Percentiles rank a stretch among this genome's conserved stretches.
These are phyloP conservation scores for Phoenix dactylifera DNA, from an alignment of 176 grass and related monocot genomes.

Conservation along the genomic window DNA sequence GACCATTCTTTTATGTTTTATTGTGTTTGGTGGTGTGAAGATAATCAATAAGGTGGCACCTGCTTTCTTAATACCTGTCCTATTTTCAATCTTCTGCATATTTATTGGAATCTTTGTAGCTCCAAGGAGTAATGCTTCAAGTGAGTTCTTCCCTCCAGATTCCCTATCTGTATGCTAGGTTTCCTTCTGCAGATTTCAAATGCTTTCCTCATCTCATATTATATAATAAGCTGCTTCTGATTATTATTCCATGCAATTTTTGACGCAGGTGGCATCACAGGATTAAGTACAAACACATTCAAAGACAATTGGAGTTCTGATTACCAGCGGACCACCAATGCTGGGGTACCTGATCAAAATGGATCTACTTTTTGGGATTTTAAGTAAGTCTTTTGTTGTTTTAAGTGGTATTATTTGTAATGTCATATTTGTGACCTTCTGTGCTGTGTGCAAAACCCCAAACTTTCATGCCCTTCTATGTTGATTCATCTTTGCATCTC, in stretches of 20 bases:
- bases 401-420: not conserved
- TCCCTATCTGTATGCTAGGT: conserved; percentile 11
- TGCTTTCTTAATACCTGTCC: conserved; percentile 85
- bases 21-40: conserved; percentile 99
- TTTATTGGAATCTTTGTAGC: conserved; percentile 90
- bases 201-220: too few relatives aligned
- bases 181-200: not conserved
- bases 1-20: conserved; percentile 86
- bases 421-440: too few relatives aligned
- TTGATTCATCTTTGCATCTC: too few relatives aligned
- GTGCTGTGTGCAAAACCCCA: too few relatives aligned
- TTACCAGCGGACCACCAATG: conserved; percentile 93
- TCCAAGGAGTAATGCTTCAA: conserved; percentile 65
- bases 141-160: conserved; percentile 35
- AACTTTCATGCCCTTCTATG: too few relatives aligned
- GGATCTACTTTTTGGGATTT: conserved; percentile 95
- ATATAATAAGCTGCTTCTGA: too few relatives aligned
- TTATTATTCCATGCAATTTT: too few relatives aligned
- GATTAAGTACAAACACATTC: conserved; percentile 69
- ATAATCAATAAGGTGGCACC: conserved; percentile 96
- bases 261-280: conserved; percentile 64
- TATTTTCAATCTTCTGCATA: conserved; percentile 90
- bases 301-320: conserved; percentile 81
- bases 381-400: conserved; percentile 52
- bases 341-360: conserved; percentile 78